A percentile compares a stretch with the other conserved stretches of the same genome.
Evolutionary conservation across 169 alveolate genomes (phyloP).

Genomic region (Ichthyophthirius multifiliis): DNA sequence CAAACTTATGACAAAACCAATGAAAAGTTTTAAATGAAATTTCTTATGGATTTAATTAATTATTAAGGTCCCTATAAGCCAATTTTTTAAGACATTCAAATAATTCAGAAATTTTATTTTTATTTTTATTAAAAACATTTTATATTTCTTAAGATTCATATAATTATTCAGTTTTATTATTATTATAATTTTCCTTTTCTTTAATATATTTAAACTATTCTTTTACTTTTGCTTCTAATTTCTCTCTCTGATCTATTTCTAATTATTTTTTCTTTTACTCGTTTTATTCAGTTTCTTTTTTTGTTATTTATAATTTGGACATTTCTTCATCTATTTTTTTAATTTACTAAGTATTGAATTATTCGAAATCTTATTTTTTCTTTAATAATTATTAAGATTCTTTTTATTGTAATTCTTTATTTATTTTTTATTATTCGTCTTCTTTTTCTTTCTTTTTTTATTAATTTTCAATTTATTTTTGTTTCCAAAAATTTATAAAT

Average conservation of each 20-base stretch:
- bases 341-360: too few species aligned
- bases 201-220: neutral
- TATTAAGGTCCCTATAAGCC: neutral
- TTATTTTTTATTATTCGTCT: too few species aligned
- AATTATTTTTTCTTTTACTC: slow-evolving; percentile 16
- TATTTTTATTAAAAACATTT: neutral
- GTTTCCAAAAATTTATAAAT: neutral
- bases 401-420: too few species aligned
- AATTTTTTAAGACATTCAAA: slow-evolving; percentile 2
- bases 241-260: slow-evolving; percentile 5
- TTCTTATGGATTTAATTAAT: neutral
- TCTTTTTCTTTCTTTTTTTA: slow-evolving; percentile 1
- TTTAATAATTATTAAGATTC: too few species aligned
- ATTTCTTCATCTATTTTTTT: slow-evolving; percentile 11
- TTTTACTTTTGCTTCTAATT: slow-evolving; percentile 1
- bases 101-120: slow-evolving; percentile 4
- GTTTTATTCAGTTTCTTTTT: slow-evolving; percentile 20
- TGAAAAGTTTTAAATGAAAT: slow-evolving; percentile 19
- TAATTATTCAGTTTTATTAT: slow-evolving; percentile 4
- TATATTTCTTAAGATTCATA: neutral
- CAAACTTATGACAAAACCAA: slow-evolving; percentile 39
- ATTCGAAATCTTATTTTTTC: too few species aligned
- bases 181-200: neutral
- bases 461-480: neutral
- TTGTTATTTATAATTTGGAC: too few species aligned